Evolutionary conservation across 768 basidiomycete genomes (phyloP), one percentile per base, ranked within the genome.

Genomic region (Strobilomyces dryophilus): DNA sequence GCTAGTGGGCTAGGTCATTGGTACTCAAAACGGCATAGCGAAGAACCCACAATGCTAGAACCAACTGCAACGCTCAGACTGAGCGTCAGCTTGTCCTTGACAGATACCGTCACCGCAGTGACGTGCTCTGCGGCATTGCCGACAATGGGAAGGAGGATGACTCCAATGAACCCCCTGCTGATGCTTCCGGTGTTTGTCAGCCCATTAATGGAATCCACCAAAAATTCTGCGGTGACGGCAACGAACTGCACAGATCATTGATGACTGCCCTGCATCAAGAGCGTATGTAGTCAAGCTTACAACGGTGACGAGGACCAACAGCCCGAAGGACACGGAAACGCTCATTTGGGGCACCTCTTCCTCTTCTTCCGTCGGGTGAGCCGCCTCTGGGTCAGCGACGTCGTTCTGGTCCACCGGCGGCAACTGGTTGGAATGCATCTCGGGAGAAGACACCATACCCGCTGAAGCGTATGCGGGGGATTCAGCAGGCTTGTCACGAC

Each of bases 81-180:
- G 7, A 97, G 78, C 42, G 89, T 89, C 20, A 97, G 73, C 67
- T 95, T 92, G 69, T 87, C 83, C 70, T 95, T 95, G 53, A 92
- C 87, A 0, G 93, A 90, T 8, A 94, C 93, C 1, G 87, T 87
- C 26, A 97, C 91, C 14, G 94, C 93, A 3, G 92, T 97, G 36
- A 85, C 86, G 64, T 95, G 93, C 64, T 97, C 94, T 51, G 89
- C 92, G 7, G 91, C 88, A 64, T 92, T 93, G 18, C 91, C 91
- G 14, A 94, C 93, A 35, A 97, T 92, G 7, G 95, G 95, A 8
- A 98, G 78, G 14, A 98, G 74, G 59, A 88, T 87, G 39, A 97
- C 70, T 12, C 90, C 94, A 55, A 97, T 85, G 64, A 93, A 98
- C 66, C 89, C 89, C 55, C 82, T 79, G 53, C 74, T 80, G 50